phyloP scores from a whole-genome alignment of 495 filamentous ascomycete genomes.

The Penicillium goetzii region DNA sequence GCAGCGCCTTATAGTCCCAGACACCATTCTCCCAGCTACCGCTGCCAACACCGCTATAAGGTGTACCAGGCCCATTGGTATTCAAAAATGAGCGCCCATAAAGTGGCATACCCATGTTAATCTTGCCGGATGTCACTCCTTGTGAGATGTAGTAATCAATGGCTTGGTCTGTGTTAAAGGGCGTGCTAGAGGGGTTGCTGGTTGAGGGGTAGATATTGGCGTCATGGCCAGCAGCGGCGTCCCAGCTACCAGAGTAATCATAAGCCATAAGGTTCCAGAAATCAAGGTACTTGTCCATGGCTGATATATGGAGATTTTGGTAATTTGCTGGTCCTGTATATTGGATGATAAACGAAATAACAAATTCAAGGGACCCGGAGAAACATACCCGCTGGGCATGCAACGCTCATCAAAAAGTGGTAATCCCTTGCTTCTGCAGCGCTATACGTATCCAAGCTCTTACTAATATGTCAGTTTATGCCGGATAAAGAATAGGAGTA shows the following conservation, averaged over 20 bases:
- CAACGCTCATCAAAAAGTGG: too few species aligned
- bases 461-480: too few species aligned
- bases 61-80: constrained; percentile 69
- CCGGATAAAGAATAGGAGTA: too few species aligned
- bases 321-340: too few species aligned
- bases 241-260: constrained; percentile 75
- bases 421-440: too few species aligned
- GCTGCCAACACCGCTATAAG: constrained; percentile 70
- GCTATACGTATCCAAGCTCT: too few species aligned
- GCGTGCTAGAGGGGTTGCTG: constrained; percentile 59
- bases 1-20: constrained; percentile 74
- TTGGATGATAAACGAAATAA: too few species aligned
- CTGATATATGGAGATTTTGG: too few species aligned
- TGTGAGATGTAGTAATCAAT: constrained; percentile 61
- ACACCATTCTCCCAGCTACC: constrained; percentile 74
- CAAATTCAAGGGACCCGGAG: too few species aligned
- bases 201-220: constrained; percentile 67
- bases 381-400: too few species aligned
- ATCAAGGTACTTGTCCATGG: constrained; percentile 55
- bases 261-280: constrained; percentile 80
- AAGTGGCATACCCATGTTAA: constrained; percentile 81
- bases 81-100: constrained; percentile 80
- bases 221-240: constrained; percentile 69
- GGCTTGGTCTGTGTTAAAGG: constrained; percentile 69
- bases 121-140: constrained; percentile 66